A percentile compares a stretch with the other conserved stretches of the same genome.
Evolutionary conservation across 495 filamentous ascomycete species (phyloP).

Genomic region (Penicillium mononematosum): DNA sequence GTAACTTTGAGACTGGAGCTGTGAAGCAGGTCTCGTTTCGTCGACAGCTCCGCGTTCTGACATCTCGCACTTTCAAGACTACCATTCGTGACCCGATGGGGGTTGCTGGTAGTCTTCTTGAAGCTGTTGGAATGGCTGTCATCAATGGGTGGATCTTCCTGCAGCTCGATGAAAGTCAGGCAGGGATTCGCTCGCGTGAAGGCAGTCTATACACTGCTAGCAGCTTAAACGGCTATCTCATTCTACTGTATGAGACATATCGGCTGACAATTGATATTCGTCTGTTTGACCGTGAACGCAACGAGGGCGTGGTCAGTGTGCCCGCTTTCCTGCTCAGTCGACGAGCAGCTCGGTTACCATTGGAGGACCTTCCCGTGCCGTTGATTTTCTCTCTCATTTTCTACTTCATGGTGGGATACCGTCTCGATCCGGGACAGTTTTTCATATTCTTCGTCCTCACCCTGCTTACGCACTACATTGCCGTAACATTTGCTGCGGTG

Average conservation of each 20-base stretch:
- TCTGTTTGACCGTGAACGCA: slow-evolving; percentile 69
- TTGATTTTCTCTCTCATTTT: slow-evolving; percentile 65
- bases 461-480: slow-evolving; percentile 64
- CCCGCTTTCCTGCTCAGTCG: slow-evolving; percentile 64
- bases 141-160: slow-evolving; percentile 72
- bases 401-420: slow-evolving; percentile 76
- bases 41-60: slow-evolving; percentile 62
- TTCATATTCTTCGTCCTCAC: slow-evolving; percentile 66
- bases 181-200: slow-evolving; percentile 60
- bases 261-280: slow-evolving; percentile 68
- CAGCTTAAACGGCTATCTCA: slow-evolving; percentile 69
- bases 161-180: slow-evolving; percentile 54
- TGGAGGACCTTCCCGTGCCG: slow-evolving; percentile 69
- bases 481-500: slow-evolving; percentile 59
- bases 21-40: slow-evolving; percentile 45
- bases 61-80: slow-evolving; percentile 61
- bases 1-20: slow-evolving; percentile 3
- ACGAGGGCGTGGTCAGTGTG: slow-evolving; percentile 68
- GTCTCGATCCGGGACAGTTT: slow-evolving; percentile 56
- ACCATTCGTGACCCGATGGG: slow-evolving; percentile 73
- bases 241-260: slow-evolving; percentile 70
- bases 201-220: slow-evolving; percentile 66
- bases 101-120: slow-evolving; percentile 60
- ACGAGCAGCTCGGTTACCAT: slow-evolving; percentile 59
- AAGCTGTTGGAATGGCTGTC: slow-evolving; percentile 64